phyloP scores from a whole-genome alignment of 805 yeast species.

The Candida coquimbonensis region DNA sequence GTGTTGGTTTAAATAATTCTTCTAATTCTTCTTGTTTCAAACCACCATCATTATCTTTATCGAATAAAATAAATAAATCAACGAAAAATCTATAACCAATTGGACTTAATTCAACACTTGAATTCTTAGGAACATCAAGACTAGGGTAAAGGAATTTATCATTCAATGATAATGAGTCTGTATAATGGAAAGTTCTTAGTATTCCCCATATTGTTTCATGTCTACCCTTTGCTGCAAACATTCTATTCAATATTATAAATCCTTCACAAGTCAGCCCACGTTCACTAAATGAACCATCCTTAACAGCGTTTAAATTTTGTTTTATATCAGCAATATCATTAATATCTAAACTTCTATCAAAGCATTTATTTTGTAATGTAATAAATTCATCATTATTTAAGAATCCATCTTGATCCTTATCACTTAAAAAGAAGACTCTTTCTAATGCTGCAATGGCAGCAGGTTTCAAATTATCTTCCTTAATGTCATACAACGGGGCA shows the following conservation, averaged over 20 bases:
- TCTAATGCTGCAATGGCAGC: constrained; percentile 68
- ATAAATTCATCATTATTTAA: constrained; percentile 66
- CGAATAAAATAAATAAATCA: constrained; percentile 81
- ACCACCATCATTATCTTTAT: constrained; percentile 96
- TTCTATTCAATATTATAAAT: constrained; percentile 66
- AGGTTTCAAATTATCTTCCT: constrained; percentile 75
- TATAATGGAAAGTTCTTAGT: constrained; percentile 78
- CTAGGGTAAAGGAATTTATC: constrained; percentile 76
- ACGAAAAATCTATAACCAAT: constrained; percentile 88
- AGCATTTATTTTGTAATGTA: constrained; percentile 67
- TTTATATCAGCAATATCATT: constrained; percentile 43
- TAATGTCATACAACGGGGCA: constrained; percentile 89
- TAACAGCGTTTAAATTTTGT: constrained; percentile 24
- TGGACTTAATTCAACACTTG: constrained; percentile 90
- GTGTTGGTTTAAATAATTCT: constrained; percentile 77
- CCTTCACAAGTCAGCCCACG: constrained; percentile 68
- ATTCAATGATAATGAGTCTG: constrained; percentile 81
- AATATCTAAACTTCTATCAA: constrained; percentile 48
- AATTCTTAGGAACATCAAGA: constrained; percentile 61
- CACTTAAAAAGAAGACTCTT: constrained; percentile 78
- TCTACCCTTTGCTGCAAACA: constrained; percentile 85
- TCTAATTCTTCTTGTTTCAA: constrained; percentile 65
- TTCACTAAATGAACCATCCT: constrained; percentile 27
- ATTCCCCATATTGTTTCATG: constrained; percentile 98
- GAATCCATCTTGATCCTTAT: constrained; percentile 84